A percentile compares a stretch with the other conserved stretches of the same genome.
Evolutionary conservation across 1,284 basidiomycete species (phyloP).

Genomic region (Puccinia triticina): DNA sequence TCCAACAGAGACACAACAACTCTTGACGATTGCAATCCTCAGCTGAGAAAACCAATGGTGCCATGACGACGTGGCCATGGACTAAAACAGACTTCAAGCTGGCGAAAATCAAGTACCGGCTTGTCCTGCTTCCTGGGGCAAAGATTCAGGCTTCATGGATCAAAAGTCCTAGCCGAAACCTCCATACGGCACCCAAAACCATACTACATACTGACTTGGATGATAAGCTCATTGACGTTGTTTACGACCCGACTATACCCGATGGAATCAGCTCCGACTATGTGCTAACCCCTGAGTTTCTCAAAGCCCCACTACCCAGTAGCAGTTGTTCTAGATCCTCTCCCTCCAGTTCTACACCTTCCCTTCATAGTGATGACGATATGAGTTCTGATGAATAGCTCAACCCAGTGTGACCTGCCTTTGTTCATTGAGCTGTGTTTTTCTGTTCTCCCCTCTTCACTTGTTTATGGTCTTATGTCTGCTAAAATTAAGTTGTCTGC

Average conservation of each 20-base stretch:
- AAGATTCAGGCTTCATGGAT: neutral
- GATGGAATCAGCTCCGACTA: neutral
- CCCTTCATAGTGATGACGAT: too few species aligned
- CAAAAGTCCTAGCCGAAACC: neutral
- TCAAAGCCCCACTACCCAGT: too few species aligned
- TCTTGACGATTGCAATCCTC: neutral
- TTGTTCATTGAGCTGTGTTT: too few species aligned
- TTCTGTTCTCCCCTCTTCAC: too few species aligned
- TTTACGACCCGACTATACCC: neutral
- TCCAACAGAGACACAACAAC: neutral
- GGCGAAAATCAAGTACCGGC: neutral
- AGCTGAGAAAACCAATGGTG: neutral
- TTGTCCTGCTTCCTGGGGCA: neutral
- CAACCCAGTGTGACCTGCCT: too few species aligned
- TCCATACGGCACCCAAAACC: neutral
- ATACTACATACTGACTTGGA: neutral
- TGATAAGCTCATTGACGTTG: neutral
- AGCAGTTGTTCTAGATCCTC: too few species aligned
- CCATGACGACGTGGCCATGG: neutral
- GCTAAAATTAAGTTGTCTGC: too few species aligned
- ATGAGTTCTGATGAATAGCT: too few species aligned
- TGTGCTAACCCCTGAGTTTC: too few species aligned
- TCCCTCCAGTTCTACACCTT: too few species aligned
- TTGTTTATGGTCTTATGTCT: too few species aligned
- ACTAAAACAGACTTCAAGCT: neutral